Evolutionary conservation across 2,329 filamentous ascomycete genomes (phyloP).

Genomic region (Dothidotthia symphoricarpi): DNA sequence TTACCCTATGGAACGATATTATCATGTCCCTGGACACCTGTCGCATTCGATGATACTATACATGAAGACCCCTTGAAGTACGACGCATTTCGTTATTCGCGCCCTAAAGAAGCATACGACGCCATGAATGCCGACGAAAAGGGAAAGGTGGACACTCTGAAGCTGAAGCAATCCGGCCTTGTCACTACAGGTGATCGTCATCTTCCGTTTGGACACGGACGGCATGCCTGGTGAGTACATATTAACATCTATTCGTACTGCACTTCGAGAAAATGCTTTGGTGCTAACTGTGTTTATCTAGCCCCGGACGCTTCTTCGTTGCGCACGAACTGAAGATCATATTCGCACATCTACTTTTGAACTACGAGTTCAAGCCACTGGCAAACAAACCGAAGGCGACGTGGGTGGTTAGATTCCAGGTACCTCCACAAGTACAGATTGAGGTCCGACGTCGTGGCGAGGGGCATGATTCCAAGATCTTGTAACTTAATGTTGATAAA

Average conservation of each 20-base stretch:
- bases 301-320: slow-evolving; percentile 42
- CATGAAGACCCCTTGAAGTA: slow-evolving; percentile 15
- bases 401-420: slow-evolving; percentile 10
- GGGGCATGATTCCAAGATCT: too few species aligned
- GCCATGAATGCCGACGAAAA: slow-evolving; percentile 18
- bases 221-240: slow-evolving; percentile 44
- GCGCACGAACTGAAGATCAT: slow-evolving; percentile 41
- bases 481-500: too few species aligned
- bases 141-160: slow-evolving; percentile 15
- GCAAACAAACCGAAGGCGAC: slow-evolving; percentile 21
- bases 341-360: slow-evolving; percentile 37
- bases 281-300: slow-evolving; percentile 10
- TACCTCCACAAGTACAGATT: too few species aligned
- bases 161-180: slow-evolving; percentile 49
- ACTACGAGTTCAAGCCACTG: slow-evolving; percentile 39
- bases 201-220: slow-evolving; percentile 58
- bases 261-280: too few species aligned
- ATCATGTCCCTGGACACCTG: slow-evolving; percentile 17
- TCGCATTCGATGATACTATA: slow-evolving; percentile 19
- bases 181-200: slow-evolving; percentile 54
- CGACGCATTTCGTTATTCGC: slow-evolving; percentile 29
- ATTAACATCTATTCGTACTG: slow-evolving; percentile 24
- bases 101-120: slow-evolving; percentile 20
- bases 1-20: slow-evolving; percentile 18
- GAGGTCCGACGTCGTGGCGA: too few species aligned